These are phyloP conservation scores for Aureobasidium zeae DNA, from an alignment of 2,329 filamentous ascomycete species.

Conservation along the genomic window DNA sequence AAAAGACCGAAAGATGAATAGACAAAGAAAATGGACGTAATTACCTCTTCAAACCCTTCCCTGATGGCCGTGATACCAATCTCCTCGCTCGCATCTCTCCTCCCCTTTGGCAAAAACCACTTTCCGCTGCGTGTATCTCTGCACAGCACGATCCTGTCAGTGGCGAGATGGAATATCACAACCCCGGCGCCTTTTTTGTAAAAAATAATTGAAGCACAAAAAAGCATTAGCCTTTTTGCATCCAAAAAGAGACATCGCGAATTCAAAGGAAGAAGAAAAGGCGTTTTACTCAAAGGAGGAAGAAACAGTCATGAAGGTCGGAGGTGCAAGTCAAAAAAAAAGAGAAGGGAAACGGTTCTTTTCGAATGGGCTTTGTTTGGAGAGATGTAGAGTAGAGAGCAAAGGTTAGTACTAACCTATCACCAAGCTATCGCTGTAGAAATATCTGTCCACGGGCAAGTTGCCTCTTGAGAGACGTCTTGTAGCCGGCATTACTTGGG, in stretches of 20 bases:
- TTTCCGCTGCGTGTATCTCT: conserved; percentile 34
- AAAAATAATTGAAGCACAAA: too few relatives aligned
- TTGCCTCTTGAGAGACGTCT: not conserved
- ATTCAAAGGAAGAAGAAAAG: conserved; percentile 23
- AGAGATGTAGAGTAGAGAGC: too few relatives aligned
- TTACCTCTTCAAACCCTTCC: conserved; percentile 43
- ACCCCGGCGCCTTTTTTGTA: conserved; percentile 34
- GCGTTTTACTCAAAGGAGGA: too few relatives aligned
- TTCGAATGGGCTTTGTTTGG: too few relatives aligned
- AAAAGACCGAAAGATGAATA: not conserved
- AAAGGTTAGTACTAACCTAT: conserved; percentile 3
- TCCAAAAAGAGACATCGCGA: not conserved
- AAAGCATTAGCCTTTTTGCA: too few relatives aligned
- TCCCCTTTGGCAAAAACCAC: conserved; percentile 43
- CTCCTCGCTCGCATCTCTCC: conserved; percentile 40
- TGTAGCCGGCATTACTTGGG: conserved; percentile 1
- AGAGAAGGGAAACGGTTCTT: not conserved
- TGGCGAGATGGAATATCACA: conserved; percentile 43
- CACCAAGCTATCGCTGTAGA: conserved; percentile 5
- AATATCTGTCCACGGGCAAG: conserved; percentile 8
- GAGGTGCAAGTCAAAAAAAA: not conserved
- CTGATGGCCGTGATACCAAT: conserved; percentile 35
- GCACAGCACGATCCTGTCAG: conserved; percentile 39
- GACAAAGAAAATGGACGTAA: conserved; percentile 1
- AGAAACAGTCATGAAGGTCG: too few relatives aligned